A percentile compares a stretch with the other conserved stretches of the same genome.
These are phyloP conservation scores for Akanthomyces lecanii DNA, from an alignment of 2,329 filamentous ascomycete species.

Conservation along the genomic window DNA sequence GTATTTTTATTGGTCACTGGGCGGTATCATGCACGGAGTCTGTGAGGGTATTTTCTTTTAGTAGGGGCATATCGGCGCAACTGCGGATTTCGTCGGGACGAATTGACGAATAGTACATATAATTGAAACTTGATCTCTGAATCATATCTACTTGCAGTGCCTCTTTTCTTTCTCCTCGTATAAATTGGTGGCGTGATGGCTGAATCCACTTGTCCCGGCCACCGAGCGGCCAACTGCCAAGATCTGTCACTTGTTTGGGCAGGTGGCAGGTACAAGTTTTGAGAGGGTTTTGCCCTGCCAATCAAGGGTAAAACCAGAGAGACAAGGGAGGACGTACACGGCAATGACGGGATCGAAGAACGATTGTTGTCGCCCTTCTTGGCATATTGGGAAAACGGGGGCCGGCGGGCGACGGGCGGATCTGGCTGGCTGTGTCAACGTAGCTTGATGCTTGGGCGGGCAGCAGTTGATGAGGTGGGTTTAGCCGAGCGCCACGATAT, in stretches of 20 bases:
- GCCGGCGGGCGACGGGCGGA: too few relatives aligned
- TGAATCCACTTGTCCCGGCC: background rate
- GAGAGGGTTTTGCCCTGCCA: too few relatives aligned
- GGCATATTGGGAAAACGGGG: too few relatives aligned
- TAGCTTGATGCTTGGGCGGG: too few relatives aligned
- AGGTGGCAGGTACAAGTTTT: background rate
- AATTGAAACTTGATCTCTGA: background rate
- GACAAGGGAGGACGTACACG: too few relatives aligned
- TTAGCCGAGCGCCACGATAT: too few relatives aligned
- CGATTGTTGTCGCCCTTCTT: too few relatives aligned
- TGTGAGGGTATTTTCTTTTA: background rate
- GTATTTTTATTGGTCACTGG: slow-evolving; percentile 7
- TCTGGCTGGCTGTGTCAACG: too few relatives aligned
- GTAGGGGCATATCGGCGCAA: background rate
- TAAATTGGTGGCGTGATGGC: background rate
- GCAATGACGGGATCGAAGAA: too few relatives aligned
- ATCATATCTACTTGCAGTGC: background rate
- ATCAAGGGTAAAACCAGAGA: too few relatives aligned
- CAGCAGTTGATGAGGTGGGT: too few relatives aligned
- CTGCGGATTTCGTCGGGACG: background rate
- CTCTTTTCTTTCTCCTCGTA: background rate
- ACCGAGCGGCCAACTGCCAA: background rate
- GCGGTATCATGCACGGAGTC: background rate
- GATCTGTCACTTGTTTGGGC: background rate
- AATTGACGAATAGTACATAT: background rate